phyloP scores from a whole-genome alignment of 176 grass and related monocot species.

The Hordeum marinum region DNA sequence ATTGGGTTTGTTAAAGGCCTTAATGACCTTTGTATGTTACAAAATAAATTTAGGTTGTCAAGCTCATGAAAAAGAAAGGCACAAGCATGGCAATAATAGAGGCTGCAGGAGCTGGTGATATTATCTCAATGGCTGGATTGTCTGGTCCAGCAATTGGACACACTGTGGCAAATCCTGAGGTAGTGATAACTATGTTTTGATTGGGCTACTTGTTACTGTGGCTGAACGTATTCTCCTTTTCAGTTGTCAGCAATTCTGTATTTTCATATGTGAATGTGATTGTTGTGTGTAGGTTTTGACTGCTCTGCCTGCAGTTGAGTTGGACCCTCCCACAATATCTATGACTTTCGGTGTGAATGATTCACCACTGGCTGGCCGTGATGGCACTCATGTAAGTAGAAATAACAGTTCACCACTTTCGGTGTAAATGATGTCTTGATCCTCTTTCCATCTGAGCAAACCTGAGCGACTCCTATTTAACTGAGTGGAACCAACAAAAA shows the following conservation, averaged over 20 bases:
- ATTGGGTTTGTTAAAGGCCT: conserved; percentile 15
- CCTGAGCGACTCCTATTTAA: background rate
- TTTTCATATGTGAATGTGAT: background rate
- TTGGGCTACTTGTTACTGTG: conserved; percentile 9
- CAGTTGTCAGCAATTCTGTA: conserved; percentile 16
- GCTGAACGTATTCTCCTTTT: background rate
- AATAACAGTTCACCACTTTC: background rate
- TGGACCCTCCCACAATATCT: conserved; percentile 98
- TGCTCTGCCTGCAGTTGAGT: conserved; percentile 87
- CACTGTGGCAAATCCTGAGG: conserved; percentile 91
- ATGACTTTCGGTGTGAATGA: conserved; percentile 99
- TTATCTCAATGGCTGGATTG: conserved; percentile 96
- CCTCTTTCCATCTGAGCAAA: background rate
- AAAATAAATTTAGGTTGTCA: conserved; percentile 65
- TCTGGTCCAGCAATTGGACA: conserved; percentile 91
- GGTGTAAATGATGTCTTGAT: background rate
- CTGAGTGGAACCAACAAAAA: background rate
- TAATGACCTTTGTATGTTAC: conserved; percentile 8
- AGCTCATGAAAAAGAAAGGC: conserved; percentile 99
- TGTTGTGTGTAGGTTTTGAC: conserved; percentile 62
- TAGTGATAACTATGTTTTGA: conserved; percentile 25
- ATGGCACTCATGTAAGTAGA: conserved; percentile 88
- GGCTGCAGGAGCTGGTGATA: conserved; percentile 91
- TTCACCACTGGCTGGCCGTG: conserved; percentile 78
- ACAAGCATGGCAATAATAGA: conserved; percentile 74